Base-by-base conservation (phyloP, 176 grass and related monocot species). In the Oryza longistaminata region DNA sequence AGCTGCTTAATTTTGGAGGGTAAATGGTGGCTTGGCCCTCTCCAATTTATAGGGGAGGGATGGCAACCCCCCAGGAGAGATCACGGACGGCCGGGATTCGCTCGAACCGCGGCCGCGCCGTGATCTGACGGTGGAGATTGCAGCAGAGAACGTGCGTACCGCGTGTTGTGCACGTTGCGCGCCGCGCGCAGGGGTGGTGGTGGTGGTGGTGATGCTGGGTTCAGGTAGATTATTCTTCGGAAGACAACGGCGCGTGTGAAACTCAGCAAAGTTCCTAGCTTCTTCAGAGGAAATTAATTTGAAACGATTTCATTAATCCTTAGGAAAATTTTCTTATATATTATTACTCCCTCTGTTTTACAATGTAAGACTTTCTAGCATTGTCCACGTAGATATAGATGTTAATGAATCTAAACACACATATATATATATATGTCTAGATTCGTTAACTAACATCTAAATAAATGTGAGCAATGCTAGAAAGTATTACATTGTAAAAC, bases 1-100 rank as follows among this genome's bases (percentile, higher is more conserved):
- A n/a, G n/a, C 37, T 66, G 53, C 73, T 88, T 27, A 24, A 13
- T 46, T 87, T 90, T 12, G 17, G 13, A 52, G 50, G 46, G 45
- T 46, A 67, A 17, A 72, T 6, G 24, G 7, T 6, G 24, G 7
- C 2, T 6, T 6, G 24, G 7, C 5, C 26, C 74, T 74, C 46
- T 31, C 46, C n/a, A 14, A 90, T 90, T 90, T 90, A 90, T 83
- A 90, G 69, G 35, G 62, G 64, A 46, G 39, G 75, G 35, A 12
- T 9, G 52, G n/a, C 12, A 9, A 21, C 16, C 12, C 29, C 6
- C 1, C 34, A 4, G 5, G 0, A n/a, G 31, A 29, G 66, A 14
- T 19, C 45, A 24, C 16, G 7, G 74, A 73, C 68, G 88, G 80
- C 42, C 61, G 42, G 14, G 85, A 90, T 90, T 73, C 37, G 2